Evolutionary conservation across 2,329 filamentous ascomycete species (phyloP), one percentile per base, ranked within the genome.

Genomic region (Diaporthe ilicicola): DNA sequence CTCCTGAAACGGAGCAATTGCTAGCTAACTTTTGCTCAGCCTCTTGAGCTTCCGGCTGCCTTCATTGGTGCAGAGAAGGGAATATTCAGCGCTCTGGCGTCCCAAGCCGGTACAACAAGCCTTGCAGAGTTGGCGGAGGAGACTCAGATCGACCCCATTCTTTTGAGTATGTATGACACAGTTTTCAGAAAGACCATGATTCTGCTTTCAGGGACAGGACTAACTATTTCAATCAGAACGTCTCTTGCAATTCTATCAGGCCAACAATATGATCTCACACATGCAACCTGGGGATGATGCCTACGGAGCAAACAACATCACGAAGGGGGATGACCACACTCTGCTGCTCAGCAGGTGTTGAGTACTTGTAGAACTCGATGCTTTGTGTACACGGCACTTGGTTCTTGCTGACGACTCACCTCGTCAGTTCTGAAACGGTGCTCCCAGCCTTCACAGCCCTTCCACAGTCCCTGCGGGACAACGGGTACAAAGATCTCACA

Each of bases 281-380:
- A n/a, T n/a, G n/a, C n/a, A 65, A 39, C 61, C 61, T 37, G 61
- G 61, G 13, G 42, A 50, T 27, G 44, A 65, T 39, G 46, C 46
- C 12, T 65, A 65, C 19, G 7, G 44, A 7, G 44, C 61, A n/a
- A 65, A 50, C 42, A 65, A 65, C 34, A n/a, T 51, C 27, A 65
- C 61, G 0, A 50, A 51, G 34, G 44, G 44, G 19, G 5, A 50
- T 65, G 42, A 65, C 44, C 29, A 51, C 46, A 12, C 29, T 39
- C 42, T 29, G 29, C 17, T 50, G 61, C 27, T 34, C 27, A 22
- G 46, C 61, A 24, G 44, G 61, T 24, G 44, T 65, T 19, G 42
- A 32, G 15, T 65, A 50, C 19, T 65, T 65, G 61, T 65, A 39
- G 61, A 13, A 24, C 27, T 34, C 24, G 4, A 8, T 4, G 22